Evolutionary conservation across 352 stramenopile genomes (phyloP), one percentile per base, ranked within the genome.

Genomic region (Phytophthora kernoviae): DNA sequence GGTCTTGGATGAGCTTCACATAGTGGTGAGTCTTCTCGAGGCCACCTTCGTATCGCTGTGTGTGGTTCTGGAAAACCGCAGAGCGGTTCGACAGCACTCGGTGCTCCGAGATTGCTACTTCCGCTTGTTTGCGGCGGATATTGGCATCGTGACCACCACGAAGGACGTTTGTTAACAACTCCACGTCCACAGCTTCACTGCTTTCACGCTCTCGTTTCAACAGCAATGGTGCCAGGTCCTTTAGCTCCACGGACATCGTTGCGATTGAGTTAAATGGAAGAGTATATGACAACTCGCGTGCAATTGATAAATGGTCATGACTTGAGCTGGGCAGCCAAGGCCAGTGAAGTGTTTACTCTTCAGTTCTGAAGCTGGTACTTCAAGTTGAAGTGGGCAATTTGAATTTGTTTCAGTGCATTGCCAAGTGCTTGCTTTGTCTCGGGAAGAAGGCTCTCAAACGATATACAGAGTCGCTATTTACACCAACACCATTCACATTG

Each of bases 261-360:
- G 2, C 2, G 6, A 30, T n/a, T n/a, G n/a, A 30, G 24, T 30
- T n/a, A 20, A 26, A 7, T 2, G 14, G 18, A 33, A 27, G 14
- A 26, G 4, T 17, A 10, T 7, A 37, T 34, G 44, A 21, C 12
- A 7, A 43, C 30, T 48, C 43, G 20, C 18, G 30, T 44, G 41
- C 22, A 45, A 42, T 47, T 51, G 46, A 17, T 39, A 24, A 58
- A 57, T 63, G 51, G 8, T 9, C 20, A 5, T 9, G 45, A 14
- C 10, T 7, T 50, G 45, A 52, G 55, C 44, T 49, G 37, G 45
- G 44, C 36, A 24, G 3, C 15, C 14, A 32, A 21, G 14, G n/a
- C 12, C 54, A n/a, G 55, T 43, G 44, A 56, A 52, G 37, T 58
- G 55, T 63, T 63, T 63, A 63, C 55, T 51, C 46, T 46, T 62